Base-by-base conservation (phyloP, 2,329 filamentous ascomycete genomes). In the Xylariales sp. region DNA sequence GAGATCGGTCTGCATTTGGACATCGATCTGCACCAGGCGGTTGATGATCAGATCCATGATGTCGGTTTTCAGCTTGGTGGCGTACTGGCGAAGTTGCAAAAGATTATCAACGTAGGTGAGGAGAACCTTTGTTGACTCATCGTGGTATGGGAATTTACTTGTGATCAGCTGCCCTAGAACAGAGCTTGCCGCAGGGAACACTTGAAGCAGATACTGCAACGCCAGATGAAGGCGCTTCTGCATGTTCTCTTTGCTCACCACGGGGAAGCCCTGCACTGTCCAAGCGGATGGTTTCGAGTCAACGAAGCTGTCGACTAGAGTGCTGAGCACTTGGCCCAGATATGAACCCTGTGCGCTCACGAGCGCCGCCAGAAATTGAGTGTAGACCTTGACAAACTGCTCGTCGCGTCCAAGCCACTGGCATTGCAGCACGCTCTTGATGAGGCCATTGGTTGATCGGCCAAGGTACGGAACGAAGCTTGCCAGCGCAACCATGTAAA, bases 1-100 rank as follows among this genome's bases (percentile, higher is more conserved):
- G 53, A 97, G 69, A 53, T 97, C 90, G 34, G 90, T 78, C 62
- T 96, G 91, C 61, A 97, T 93, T 57, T 96, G 87, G 1, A 95
- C 88, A 57, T 98, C 93, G 41, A 97, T 87, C 62, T 93, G 93
- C 53, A 97, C 88, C 6, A 97, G 73, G 45, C 87, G 83, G 50
- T 91, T 85, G 29, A 89, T 84, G 33, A 97, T 84, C 11, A 95
- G 67, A 40, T 88, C 82, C 46, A 95, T 74, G 17, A 97, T 81
- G 44, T 94, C 86, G 6, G 84, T 78, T 44, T 83, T 83, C 24
- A 96, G 66, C 42, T 86, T 82, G 0, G 88, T 83, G 2, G 85
- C 78, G 55, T 95, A 95, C 33, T 80, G 73, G 37, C 85, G 81
- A 23, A 97, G 69, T 41, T 74, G 78, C 18, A 97, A 68, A 8